Evolutionary conservation across 208 protist genomes (phyloP).

Genomic region (Leishmania turanica): DNA sequence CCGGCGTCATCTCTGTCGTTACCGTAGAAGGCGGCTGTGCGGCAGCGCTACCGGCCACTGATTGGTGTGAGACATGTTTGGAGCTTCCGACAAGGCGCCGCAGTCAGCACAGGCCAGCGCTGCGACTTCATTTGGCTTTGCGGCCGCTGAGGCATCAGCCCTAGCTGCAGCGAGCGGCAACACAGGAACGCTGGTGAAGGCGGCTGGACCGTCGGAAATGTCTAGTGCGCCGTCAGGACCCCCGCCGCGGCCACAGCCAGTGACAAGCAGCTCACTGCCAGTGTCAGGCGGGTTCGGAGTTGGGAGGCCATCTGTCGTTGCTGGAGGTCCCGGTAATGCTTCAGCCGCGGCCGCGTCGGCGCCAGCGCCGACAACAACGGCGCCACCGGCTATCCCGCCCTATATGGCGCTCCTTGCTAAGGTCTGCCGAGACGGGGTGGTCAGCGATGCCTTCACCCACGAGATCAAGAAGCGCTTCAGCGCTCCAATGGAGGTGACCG

Average conservation of each 20-base stretch:
- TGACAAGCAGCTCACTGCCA: not conserved
- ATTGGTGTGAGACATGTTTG: constrained; percentile 1
- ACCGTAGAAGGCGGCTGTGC: not conserved
- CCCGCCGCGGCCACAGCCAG: not conserved
- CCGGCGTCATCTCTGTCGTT: not conserved
- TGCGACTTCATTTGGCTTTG: not conserved
- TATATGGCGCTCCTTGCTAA: constrained; percentile 28
- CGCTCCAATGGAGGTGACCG: constrained; percentile 37
- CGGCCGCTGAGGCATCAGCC: not conserved
- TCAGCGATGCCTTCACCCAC: constrained; percentile 33
- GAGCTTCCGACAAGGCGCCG: not conserved
- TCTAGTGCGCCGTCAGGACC: not conserved
- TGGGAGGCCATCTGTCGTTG: not conserved
- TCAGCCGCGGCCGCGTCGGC: not conserved
- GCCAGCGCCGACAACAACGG: not conserved
- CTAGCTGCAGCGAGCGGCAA: not conserved
- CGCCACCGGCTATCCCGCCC: constrained; percentile 2
- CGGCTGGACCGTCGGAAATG: not conserved
- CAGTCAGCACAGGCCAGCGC: not conserved
- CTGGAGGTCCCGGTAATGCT: not conserved
- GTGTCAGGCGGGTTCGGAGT: not conserved
- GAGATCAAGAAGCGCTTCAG: constrained; percentile 56
- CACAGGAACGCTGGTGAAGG: not conserved
- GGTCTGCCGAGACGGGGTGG: constrained; percentile 30
- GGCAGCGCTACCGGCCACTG: no score